Evolutionary conservation across 306 rosid genomes (phyloP), one percentile per base, ranked within the genome.

Genomic region (Sicyos baderoa): DNA sequence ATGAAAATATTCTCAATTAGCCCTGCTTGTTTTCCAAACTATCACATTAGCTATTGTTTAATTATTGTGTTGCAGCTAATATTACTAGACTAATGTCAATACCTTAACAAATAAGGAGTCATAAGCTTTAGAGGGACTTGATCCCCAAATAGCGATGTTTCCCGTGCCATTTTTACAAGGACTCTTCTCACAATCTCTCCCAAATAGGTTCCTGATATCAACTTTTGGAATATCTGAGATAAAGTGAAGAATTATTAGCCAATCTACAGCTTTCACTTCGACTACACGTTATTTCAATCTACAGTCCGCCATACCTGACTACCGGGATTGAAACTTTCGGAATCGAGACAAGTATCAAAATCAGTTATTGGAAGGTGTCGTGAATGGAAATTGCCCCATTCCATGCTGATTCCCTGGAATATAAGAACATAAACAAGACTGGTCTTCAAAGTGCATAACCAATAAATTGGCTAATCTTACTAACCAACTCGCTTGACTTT

Each of bases 151-250:
- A 89, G 51, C 73, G 76, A 74, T 53, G 94, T 78, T 79, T 89
- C 94, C 54, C 64, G 72, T 2, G 94, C 93, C 81, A 89, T 62
- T 74, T 76, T 82, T 68, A 85, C 53, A 61, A 87, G 75, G 1
- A 89, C 85, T 15, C 79, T 76, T 80, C 94, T 83, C 77, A 78
- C 96, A 49, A 82, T 67, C 79, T 89, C 96, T 58, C 94, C 96
- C 75, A 84, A 66, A 63, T 85, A 82, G 82, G 49, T 79, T 32
- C 86, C 91, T 51, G 91, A 85, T 62, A 82, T 77, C 44, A 82
- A 75, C 87, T 89, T 87, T 72, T 80, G 84, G 19, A 83, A 87
- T 44, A 53, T 71, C 91, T 83, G 81, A 51, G 64, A 70, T 7
- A 22, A 54, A 35, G 69, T 15, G 7, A 77, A 37, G 29, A 60